phyloP scores from a whole-genome alignment of 192 early-diverging fungal species.

The Gamsiella multidivaricata region DNA sequence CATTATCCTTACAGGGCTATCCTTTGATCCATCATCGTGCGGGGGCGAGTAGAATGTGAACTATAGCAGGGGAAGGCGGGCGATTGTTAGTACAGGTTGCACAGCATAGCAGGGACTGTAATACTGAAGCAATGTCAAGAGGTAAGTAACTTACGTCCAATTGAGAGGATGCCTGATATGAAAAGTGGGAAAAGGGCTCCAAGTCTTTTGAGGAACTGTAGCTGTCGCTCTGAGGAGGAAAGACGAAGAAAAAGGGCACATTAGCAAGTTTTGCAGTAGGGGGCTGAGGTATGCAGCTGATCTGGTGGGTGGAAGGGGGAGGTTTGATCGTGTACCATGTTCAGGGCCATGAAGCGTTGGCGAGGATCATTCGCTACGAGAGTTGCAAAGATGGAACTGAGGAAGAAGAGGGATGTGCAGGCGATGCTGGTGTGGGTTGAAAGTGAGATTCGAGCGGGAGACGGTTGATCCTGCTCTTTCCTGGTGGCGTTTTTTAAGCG shows the following conservation, averaged over 20 bases:
- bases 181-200: constrained; percentile 45
- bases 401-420: no score
- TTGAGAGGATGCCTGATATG: constrained; percentile 30
- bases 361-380: constrained; percentile 25
- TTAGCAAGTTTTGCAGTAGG: no score
- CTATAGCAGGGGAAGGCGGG: not conserved
- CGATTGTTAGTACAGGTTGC: not conserved
- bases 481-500: no score
- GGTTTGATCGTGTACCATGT: constrained; percentile 15
- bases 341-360: constrained; percentile 18
- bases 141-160: constrained; percentile 53
- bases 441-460: no score
- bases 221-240: constrained; percentile 30
- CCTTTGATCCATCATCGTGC: constrained; percentile 23
- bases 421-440: no score
- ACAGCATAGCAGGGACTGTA: no score
- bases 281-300: not conserved
- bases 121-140: no score
- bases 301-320: not conserved
- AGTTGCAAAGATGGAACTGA: no score
- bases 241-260: not conserved
- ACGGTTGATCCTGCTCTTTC: no score
- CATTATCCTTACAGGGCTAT: constrained; percentile 14
- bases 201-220: constrained; percentile 33
- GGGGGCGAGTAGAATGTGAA: constrained; percentile 39